Base-by-base conservation (phyloP, 225 moss, liverwort and hornwort species). In the Marchantia paleacea region DNA sequence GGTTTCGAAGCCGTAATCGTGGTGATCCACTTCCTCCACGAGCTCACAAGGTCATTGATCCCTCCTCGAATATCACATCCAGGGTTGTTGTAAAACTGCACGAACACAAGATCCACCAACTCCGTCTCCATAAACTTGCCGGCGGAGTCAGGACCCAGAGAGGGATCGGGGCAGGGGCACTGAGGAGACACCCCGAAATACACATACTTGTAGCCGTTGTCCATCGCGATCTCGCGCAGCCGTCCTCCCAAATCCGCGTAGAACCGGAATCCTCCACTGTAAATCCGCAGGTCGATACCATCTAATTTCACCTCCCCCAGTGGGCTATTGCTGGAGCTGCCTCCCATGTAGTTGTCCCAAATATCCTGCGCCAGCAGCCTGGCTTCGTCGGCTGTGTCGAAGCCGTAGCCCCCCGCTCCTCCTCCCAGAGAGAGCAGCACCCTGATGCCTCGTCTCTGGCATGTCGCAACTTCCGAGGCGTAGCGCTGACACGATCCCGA, bases 331-430 rank as follows among this genome's bases (percentile, higher is more conserved):
- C 25, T 61, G 31, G 29, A 28, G 52, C 55, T 55, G 39, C 77
- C 77, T 16, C 77, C 77, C 11, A 78, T 12, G 49, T 55, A 78
- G 48, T 63, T 78, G 22, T 78, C 77, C 77, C 77, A 63, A 18
- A 78, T 55, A 24, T 78, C 39, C 5, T 39, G 39, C 69, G 72
- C 72, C 31, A 72, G 13, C 20, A 9, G 51, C 19, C 30, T 8
- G 51, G 72, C 72, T 14, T 72, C 30, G 39, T 72, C 72, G 31
- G 30, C 18, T 1, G 72, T 28, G 26, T 13, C 11, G 72, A 72
- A 51, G 10, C 13, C 13, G 22, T 31, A 72, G 39, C 48, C 51
- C 19, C 22, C 72, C 19, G 6, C 30, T 12, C 6, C 72, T 31
- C 28, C 39, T 19, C 72, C 72, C 16, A 72, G 13, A 47, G 28